phyloP scores from a whole-genome alignment of 2,329 filamentous ascomycete species.

The Cytospora schulzeri region DNA sequence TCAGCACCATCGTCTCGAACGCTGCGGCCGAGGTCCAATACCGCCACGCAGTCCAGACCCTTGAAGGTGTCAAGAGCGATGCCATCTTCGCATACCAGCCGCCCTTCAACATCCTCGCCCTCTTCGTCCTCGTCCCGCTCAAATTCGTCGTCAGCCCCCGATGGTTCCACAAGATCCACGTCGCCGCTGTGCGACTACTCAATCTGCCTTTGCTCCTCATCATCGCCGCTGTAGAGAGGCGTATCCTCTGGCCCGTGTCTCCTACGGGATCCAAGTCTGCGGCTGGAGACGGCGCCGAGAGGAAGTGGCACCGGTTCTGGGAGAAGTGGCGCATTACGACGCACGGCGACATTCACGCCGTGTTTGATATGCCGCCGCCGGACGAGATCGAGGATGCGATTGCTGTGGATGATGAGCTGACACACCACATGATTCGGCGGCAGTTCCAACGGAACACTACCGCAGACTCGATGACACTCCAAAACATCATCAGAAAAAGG shows the following conservation, averaged over 20 bases:
- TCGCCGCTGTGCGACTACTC: conserved; percentile 71
- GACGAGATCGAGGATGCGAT: conserved; percentile 60
- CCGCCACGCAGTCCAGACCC: conserved; percentile 76
- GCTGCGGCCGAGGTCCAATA: conserved; percentile 84
- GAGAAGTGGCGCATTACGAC: conserved; percentile 69
- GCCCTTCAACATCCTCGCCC: conserved; percentile 79
- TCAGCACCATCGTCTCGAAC: conserved; percentile 75
- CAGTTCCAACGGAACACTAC: conserved; percentile 55
- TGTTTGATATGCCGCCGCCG: conserved; percentile 72
- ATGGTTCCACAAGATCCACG: conserved; percentile 91
- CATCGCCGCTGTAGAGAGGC: conserved; percentile 72
- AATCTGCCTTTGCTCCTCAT: conserved; percentile 75
- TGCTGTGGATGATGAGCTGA: conserved; percentile 60
- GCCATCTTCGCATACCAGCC: conserved; percentile 82
- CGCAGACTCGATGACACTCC: conserved; percentile 34
- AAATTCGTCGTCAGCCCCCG: conserved; percentile 77
- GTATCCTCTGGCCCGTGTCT: conserved; percentile 60
- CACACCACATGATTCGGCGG: conserved; percentile 58
- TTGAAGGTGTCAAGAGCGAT: conserved; percentile 84
- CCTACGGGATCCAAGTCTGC: conserved; percentile 26
- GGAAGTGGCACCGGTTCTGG: conserved; percentile 57
- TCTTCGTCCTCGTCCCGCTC: conserved; percentile 73
- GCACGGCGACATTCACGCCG: conserved; percentile 71
- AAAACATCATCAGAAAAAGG: conserved; percentile 23
- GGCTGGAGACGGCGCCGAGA: conserved; percentile 12